Base-by-base conservation (phyloP, 257 asterid genomes). In the Hygrophila difformis region DNA sequence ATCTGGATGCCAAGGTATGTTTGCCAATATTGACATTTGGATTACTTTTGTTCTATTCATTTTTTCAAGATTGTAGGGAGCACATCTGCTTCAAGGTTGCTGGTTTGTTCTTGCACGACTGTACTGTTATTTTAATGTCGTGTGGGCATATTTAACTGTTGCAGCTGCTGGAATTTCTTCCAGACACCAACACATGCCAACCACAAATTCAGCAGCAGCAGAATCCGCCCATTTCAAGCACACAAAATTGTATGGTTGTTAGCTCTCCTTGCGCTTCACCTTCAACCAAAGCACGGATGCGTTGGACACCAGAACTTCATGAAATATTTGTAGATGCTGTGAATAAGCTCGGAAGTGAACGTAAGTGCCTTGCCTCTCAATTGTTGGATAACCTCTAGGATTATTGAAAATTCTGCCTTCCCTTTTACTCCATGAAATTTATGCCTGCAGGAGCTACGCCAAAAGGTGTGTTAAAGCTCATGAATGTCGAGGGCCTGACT, bases 261-360 rank as follows among this genome's bases (percentile, higher is more conserved):
- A 56, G 67, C 62, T 73, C 86, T 55, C 70, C 78, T 2, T 62
- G 86, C 56, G 22, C 80, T 42, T 57, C 85, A 43, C 64, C 75
- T 1, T 47, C 47, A 47, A 33, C 74, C 19, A 87, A 79, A 71
- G 66, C 93, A 47, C 78, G 96, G 23, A 88, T 88, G 95, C 95
- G 94, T 29, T 88, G 97, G 97, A 88, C 97, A n/a, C 94, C 85
- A 1, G 97, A 88, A 61, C 93, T 88, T 69, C 97, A 88, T 46
- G 97, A 88, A 60, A 67, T 62, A 18, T 84, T 88, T 47, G 73
- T 88, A 45, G 84, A 79, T 24, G 87, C 97, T n/a, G 87, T 87
- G 48, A 63, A 56, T 63, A 82, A 82, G 71, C 93, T 87, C 10
- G 96, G 96, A 35, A 65, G 86, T n/a, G 96, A 82, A 69, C 62